These are phyloP conservation scores for Hypericum androsaemum DNA, from an alignment of 345 rosid genomes.

Conservation along the genomic window DNA sequence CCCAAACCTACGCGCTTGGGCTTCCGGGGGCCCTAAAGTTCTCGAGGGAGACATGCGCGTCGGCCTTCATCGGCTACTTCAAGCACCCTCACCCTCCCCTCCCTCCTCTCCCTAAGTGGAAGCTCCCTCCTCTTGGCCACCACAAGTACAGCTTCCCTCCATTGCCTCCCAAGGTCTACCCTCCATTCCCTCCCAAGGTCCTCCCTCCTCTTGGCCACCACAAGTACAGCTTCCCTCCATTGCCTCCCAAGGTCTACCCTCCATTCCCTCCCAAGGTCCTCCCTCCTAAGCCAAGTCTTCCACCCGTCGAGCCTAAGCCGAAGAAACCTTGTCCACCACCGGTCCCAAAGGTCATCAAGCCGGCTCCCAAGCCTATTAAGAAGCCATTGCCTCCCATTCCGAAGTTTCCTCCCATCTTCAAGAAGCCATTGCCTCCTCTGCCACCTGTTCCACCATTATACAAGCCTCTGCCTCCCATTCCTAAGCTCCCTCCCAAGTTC, in stretches of 20 bases:
- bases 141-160: slow-evolving; percentile 10
- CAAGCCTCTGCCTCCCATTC: neutral
- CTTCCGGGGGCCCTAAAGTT: slow-evolving; percentile 47
- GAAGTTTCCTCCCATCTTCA: slow-evolving; percentile 35
- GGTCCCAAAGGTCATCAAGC: neutral
- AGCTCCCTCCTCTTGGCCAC: slow-evolving; percentile 23
- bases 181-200: slow-evolving; percentile 14
- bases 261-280: too few species aligned
- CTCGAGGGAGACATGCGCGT: slow-evolving; percentile 47
- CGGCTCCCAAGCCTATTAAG: neutral
- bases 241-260: slow-evolving; percentile 10
- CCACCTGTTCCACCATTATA: slow-evolving; percentile 19
- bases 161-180: slow-evolving; percentile 19
- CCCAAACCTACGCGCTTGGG: slow-evolving; percentile 40
- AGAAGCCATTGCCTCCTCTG: slow-evolving; percentile 35
- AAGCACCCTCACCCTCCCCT: slow-evolving; percentile 24
- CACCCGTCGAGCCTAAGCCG: slow-evolving; percentile 13
- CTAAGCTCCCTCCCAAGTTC: neutral
- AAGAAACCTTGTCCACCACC: slow-evolving; percentile 25
- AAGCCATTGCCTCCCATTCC: slow-evolving; percentile 12
- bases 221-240: slow-evolving; percentile 11
- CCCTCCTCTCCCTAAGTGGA: slow-evolving; percentile 9
- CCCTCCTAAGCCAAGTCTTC: slow-evolving; percentile 9
- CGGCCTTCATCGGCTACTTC: slow-evolving; percentile 35
- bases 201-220: slow-evolving; percentile 15